phyloP scores from a whole-genome alignment of 2,329 filamentous ascomycete species.

The Capronia epimyces region DNA sequence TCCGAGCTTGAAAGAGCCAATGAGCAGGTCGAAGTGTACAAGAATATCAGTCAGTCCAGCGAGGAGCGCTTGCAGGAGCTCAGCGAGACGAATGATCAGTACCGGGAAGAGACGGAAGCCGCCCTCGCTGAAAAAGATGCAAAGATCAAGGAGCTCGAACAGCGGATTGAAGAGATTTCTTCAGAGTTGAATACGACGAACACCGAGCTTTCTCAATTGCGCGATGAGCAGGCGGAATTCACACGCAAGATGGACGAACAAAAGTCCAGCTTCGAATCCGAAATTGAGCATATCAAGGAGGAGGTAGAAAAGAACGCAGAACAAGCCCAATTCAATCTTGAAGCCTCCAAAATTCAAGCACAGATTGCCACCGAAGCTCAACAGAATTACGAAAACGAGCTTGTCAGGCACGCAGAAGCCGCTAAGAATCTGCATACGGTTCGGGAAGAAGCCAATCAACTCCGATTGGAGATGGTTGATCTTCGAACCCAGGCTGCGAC shows the following conservation, averaged over 20 bases:
- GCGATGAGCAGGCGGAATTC: constrained; percentile 73
- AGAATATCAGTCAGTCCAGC: constrained; percentile 74
- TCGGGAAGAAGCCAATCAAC: constrained; percentile 71
- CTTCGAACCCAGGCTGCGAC: constrained; percentile 78
- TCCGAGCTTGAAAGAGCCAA: constrained; percentile 76
- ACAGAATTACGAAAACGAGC: constrained; percentile 88
- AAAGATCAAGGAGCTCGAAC: constrained; percentile 73
- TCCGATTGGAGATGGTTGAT: constrained; percentile 72
- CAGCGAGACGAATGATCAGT: constrained; percentile 75
- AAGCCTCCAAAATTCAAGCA: constrained; percentile 87
- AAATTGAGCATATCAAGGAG: constrained; percentile 75
- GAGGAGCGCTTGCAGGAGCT: constrained; percentile 82
- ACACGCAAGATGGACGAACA: constrained; percentile 70
- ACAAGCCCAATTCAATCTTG: constrained; percentile 76
- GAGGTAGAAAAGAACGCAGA: constrained; percentile 74
- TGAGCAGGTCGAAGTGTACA: constrained; percentile 79
- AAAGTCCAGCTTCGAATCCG: constrained; percentile 69
- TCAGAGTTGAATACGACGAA: constrained; percentile 76
- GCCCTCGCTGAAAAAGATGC: constrained; percentile 70
- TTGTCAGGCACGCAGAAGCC: constrained; percentile 94
- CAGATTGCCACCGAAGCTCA: constrained; percentile 91
- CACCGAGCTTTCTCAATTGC: constrained; percentile 70
- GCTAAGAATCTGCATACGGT: constrained; percentile 75
- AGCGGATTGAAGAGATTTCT: constrained; percentile 77
- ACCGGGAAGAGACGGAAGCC: constrained; percentile 76